Percentiles rank a stretch among this genome's conserved stretches.
These are phyloP conservation scores for Colletotrichum scovillei DNA, from an alignment of 2,329 filamentous ascomycete genomes.

Conservation along the genomic window DNA sequence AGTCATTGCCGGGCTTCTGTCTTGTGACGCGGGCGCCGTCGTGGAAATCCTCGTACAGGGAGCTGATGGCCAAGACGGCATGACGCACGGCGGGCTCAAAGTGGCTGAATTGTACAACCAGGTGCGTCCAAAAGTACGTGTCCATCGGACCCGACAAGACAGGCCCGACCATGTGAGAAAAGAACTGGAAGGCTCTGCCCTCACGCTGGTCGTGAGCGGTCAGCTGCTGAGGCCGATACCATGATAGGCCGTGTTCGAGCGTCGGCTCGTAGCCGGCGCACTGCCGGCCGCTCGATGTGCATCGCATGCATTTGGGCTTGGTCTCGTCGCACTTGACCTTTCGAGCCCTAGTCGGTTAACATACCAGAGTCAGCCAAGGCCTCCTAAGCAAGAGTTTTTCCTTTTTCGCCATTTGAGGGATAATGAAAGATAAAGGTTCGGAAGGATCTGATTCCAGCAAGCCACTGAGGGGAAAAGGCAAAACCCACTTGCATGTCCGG, in stretches of 20 bases:
- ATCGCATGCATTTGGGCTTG: constrained; percentile 64
- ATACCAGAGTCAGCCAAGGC: not conserved
- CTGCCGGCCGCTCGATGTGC: constrained; percentile 63
- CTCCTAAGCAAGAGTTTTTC: not conserved
- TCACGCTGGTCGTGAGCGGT: constrained; percentile 38
- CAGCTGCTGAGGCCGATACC: constrained; percentile 34
- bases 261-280: constrained; percentile 30
- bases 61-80: constrained; percentile 60
- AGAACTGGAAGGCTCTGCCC: constrained; percentile 33
- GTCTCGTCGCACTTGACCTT: constrained; percentile 68
- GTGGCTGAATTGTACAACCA: constrained; percentile 59
- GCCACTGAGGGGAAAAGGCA: not conserved
- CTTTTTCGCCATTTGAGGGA: too few relatives aligned
- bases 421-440: too few relatives aligned
- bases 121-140: constrained; percentile 53
- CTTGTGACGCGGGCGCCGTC: constrained; percentile 27
- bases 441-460: too few relatives aligned
- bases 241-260: constrained; percentile 27
- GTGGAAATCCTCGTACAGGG: constrained; percentile 51
- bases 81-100: constrained; percentile 59
- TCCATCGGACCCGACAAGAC: constrained; percentile 32
- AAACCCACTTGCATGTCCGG: constrained; percentile 65
- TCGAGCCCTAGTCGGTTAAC: constrained; percentile 53
- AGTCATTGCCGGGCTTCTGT: constrained; percentile 26
- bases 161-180: constrained; percentile 30